Evolutionary conservation across 1,284 basidiomycete species (phyloP), one percentile per base, ranked within the genome.

Genomic region (Fomitiporia mediterranea): DNA sequence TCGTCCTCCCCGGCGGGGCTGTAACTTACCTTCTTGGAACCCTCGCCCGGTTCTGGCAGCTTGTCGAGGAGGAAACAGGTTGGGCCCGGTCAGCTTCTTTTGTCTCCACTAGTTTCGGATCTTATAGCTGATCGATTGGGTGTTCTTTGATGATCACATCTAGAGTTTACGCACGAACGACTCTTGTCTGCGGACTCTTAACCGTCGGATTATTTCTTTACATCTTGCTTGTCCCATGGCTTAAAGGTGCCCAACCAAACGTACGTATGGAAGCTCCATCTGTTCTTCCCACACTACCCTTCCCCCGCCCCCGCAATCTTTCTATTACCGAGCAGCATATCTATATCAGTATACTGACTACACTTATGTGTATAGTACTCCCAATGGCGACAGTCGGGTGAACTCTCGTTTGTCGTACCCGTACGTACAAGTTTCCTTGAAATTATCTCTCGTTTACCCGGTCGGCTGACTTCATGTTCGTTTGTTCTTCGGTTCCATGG

Each of bases 201-300:
- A 89, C 87, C 8, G 66, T 90, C 52, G 65, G 71, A 1, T 70
- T 90, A n/a, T 89, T 90, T 69, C 67, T 89, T 53, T 90, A 88
- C 62, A 76, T 90, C 34, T 68, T 90, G 9, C 66, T 84, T 43
- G 71, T 83, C 27, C 86, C 84, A 28, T 76, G 82, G 72, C 70
- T 85, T 23, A 76, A 77, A 57, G 86, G 84, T 7, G 74, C 80
- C 51, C 78, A 82, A 58, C 83, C 84, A 42, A 78, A 90, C 63
- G 88, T 90, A 68, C 61, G 83, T 74, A 40, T 27, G 25, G 9
- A 35, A 25, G 17, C 48, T 23, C 35, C 15, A 23, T 1, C n/a
- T 42, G 53, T 21, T 19, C 27, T 34, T 28, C 44, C 25, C 44
- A 30, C 23, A 9, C 13, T 40, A 40, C 15, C 25, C 15, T n/a